Evolutionary conservation across 805 yeast genomes (phyloP).

Genomic region (Brettanomyces naardenensis): DNA sequence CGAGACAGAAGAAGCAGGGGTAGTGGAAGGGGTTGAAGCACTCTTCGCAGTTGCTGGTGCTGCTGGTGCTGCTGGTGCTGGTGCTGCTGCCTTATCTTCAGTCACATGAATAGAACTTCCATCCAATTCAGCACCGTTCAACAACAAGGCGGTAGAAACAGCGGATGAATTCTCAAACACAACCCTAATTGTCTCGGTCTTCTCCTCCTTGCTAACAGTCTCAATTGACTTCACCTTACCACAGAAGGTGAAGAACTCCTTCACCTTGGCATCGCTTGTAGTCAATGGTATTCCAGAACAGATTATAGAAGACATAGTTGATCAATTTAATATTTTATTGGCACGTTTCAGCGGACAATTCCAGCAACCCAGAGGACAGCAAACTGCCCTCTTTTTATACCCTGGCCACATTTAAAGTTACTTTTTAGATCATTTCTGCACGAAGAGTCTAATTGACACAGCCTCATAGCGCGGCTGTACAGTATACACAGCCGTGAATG

Average conservation of each 20-base stretch:
- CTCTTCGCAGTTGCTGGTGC: constrained; percentile 5
- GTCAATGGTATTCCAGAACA: constrained; percentile 49
- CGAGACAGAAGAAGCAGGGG: constrained; percentile 10
- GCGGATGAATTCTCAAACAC: constrained; percentile 53
- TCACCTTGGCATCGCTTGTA: constrained; percentile 42
- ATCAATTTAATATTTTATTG: not conserved
- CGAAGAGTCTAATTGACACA: too few relatives aligned
- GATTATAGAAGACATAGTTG: constrained; percentile 33
- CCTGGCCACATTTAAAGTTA: too few relatives aligned
- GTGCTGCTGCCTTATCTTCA: constrained; percentile 17
- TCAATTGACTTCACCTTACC: constrained; percentile 42
- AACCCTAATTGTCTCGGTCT: constrained; percentile 36
- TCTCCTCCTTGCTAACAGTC: constrained; percentile 23
- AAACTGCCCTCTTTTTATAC: too few relatives aligned
- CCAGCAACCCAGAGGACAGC: too few relatives aligned
- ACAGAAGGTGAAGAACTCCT: constrained; percentile 69
- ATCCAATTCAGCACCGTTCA: constrained; percentile 69
- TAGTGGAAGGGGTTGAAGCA: not conserved
- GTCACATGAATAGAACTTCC: constrained; percentile 45
- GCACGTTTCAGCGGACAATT: too few relatives aligned
- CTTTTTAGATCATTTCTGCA: too few relatives aligned
- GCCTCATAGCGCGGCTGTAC: too few relatives aligned
- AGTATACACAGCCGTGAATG: too few relatives aligned
- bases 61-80: constrained; percentile 9
- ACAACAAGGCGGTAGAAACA: constrained; percentile 58